Evolutionary conservation across 2,329 filamentous ascomycete species (phyloP), one percentile per base, ranked within the genome.

Genomic region (Cladophialophora yegresii): DNA sequence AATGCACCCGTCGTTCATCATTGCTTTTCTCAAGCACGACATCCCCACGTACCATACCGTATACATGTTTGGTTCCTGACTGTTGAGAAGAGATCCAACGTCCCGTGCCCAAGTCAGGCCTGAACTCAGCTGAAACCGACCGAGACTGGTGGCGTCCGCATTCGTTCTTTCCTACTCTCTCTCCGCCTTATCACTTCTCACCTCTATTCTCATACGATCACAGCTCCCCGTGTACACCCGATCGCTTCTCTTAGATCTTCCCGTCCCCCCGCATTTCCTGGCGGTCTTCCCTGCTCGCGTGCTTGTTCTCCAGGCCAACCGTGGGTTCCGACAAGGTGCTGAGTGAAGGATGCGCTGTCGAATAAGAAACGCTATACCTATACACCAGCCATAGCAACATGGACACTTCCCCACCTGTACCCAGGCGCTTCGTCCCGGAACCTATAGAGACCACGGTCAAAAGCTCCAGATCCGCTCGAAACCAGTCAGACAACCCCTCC

Each of bases 381-480:
- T 45, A 32, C 7, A 13, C 33, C 33, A 40, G 26, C 45, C 47
- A 26, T 40, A 63, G 45, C 9, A 64, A 36, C 40, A 68, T 66
- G 66, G 58, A 58, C 26, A 51, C 64, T 54, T 65, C 65, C 63
- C 66, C 63, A 61, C 62, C 64, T 63, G 62, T 63, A 47, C 58
- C 43, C 54, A 63, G 58, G 61, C 62, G 57, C 28, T 72, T 75
- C 51, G 54, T 70, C 13, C 74, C 74, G 16, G 71, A 75, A 28
- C 73, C 70, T 54, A 47, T 72, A 54, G 70, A 72, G 64, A 72
- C 68, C 22, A 67, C 65, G 4, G 54, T 63, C 36, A 54, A 58
- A 58, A 67, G 50, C n/a, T 66, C 67, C 49, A 68, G 60, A 53
- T 54, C 49, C 28, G 47, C 60, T 47, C 40, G 33, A 22, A 54